A percentile compares a stretch with the other conserved stretches of the same genome.
These are phyloP conservation scores for Puccinia coronata DNA, from an alignment of 1,284 basidiomycete genomes.

Conservation along the genomic window DNA sequence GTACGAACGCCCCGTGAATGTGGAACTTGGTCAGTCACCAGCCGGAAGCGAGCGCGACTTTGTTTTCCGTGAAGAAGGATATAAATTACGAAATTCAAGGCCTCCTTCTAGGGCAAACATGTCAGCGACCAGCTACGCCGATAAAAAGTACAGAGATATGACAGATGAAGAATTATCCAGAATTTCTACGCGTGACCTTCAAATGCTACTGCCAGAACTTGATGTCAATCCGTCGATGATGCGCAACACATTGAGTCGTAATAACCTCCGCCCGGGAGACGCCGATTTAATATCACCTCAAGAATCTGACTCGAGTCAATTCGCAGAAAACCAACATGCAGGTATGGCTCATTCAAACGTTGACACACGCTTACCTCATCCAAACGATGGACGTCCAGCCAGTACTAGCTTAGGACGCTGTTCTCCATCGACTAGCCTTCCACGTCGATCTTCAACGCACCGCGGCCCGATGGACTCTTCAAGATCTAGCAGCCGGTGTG, in stretches of 20 bases:
- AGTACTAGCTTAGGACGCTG: neutral
- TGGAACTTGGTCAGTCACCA: constrained; percentile 8
- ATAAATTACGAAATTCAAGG: neutral
- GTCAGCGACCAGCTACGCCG: too few relatives aligned
- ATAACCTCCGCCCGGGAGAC: constrained; percentile 11
- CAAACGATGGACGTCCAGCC: neutral
- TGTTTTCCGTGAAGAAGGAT: neutral
- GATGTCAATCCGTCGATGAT: too few relatives aligned
- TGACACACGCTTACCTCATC: neutral
- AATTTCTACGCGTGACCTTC: too few relatives aligned
- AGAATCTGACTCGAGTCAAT: neutral
- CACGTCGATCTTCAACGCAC: neutral
- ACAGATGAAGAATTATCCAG: too few relatives aligned
- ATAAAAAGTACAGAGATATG: too few relatives aligned
- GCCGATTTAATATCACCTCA: constrained; percentile 19
- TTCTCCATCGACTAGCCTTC: constrained; percentile 15
- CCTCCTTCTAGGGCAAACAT: constrained; percentile 12
- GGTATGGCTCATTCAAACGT: neutral
- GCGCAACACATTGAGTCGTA: neutral
- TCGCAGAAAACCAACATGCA: neutral
- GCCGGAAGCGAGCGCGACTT: neutral
- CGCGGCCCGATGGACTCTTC: neutral
- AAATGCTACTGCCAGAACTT: too few relatives aligned
- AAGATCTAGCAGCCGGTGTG: constrained; percentile 21
- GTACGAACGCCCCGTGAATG: neutral